Evolutionary conservation across 2,329 filamentous ascomycete genomes (phyloP), one percentile per base, ranked within the genome.

Genomic region (Microcera coccophila): DNA sequence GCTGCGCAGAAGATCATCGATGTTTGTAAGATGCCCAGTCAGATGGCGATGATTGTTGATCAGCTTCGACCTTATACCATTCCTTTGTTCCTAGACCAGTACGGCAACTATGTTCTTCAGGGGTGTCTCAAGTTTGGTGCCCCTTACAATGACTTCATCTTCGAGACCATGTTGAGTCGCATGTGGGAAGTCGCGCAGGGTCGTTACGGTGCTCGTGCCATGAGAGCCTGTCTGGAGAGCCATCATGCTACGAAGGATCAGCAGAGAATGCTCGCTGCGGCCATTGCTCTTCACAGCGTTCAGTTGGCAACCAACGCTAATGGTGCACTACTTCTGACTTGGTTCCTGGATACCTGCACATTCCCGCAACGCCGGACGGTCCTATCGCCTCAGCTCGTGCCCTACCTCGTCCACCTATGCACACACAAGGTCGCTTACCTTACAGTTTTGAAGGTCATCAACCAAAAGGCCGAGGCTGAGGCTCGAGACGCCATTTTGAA

Each of bases 1-100:
- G 93, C 93, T 41, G 93, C 93, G 1, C 93, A 98, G 69, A 98
- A 97, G 76, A 97, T 98, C 60, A 97, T 98, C 55, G 91, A 97
- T 59, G 89, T 95, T 5, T 91, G 90, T 64, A 89, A 93, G 68
- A 89, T 86, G 1, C 82, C 85, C 5, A 72, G 74, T 31, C 90
- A 97, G 68, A 91, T 93, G 83, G 71, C 74, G 36, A 72, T 89
- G 69, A 91, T 98, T 60, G 85, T 93, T 20, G 82, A 95, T 50
- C 79, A 88, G 53, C 74, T 97, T 21, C 85, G 85, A 3, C 84
- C 90, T 1, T 96, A 94, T 68, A 90, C 87, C 1, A 81, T 96
- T 36, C 88, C 90, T 3, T 76, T 97, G 16, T 97, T 98, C 76
- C 76, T 97, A 28, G 93, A 98, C 61, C 93, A 98, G 62, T 98